Percentiles rank a stretch among this genome's conserved stretches.
Conservation (phyloP, 805 yeast genomes). For the Yamadazyma sp. region DNA sequence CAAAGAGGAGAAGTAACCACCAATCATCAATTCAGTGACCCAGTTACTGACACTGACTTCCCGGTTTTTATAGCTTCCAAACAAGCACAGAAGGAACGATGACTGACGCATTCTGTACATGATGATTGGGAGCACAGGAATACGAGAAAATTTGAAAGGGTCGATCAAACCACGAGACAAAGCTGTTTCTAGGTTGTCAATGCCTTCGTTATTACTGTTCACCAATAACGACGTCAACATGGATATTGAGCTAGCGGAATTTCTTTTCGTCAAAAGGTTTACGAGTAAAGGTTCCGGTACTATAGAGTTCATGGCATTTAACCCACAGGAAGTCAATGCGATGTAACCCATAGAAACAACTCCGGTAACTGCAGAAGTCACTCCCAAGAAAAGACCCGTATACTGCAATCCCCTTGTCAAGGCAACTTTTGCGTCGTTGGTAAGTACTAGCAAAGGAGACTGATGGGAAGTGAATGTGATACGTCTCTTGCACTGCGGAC, state of each 20-base stretch:
- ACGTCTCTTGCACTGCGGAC: slow-evolving; percentile 42
- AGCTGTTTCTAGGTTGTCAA: slow-evolving; percentile 32
- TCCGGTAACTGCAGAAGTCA: slow-evolving; percentile 43
- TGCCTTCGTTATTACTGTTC: slow-evolving; percentile 10
- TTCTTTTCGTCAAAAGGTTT: slow-evolving; percentile 16
- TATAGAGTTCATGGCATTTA: slow-evolving; percentile 36
- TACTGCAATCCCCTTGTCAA: slow-evolving; percentile 26
- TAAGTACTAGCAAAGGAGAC: slow-evolving; percentile 25
- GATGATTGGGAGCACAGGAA: slow-evolving; percentile 40
- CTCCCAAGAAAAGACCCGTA: slow-evolving; percentile 32
- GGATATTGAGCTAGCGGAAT: slow-evolving; percentile 1
- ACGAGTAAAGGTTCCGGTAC: slow-evolving; percentile 35
- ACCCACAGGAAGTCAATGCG: slow-evolving; percentile 38
- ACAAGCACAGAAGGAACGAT: slow-evolving; percentile 5
- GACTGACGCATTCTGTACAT: slow-evolving; percentile 35
- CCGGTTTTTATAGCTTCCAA: slow-evolving; percentile 1
- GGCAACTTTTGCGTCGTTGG: slow-evolving; percentile 17
- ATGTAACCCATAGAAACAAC: slow-evolving; percentile 39
- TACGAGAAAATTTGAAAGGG: slow-evolving; percentile 36
- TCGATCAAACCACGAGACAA: slow-evolving; percentile 31
- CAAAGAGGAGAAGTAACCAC: slow-evolving; percentile 37
- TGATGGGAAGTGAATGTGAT: slow-evolving; percentile 33
- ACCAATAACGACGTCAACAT: slow-evolving; percentile 14
- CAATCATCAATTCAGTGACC: slow-evolving; percentile 35
- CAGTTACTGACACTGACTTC: slow-evolving; percentile 16